These are phyloP conservation scores for Microthlaspi erraticum DNA, from an alignment of 345 rosid species.

Conservation along the genomic window DNA sequence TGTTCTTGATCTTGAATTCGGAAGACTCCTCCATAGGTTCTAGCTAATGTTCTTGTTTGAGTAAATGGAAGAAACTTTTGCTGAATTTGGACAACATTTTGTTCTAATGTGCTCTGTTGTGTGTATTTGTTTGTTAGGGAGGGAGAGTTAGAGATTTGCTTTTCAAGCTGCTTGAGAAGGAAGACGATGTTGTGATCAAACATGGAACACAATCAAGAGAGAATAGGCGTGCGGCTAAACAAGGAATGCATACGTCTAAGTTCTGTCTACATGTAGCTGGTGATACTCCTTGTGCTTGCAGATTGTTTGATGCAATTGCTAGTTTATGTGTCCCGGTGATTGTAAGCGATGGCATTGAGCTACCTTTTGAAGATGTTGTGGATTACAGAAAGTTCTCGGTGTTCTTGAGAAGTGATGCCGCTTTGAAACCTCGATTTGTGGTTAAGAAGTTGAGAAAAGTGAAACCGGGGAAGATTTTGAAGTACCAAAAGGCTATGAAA, in stretches of 20 bases:
- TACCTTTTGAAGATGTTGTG: conserved; percentile 89
- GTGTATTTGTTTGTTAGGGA: conserved; percentile 52
- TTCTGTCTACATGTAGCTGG: conserved; percentile 92
- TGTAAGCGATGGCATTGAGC: conserved; percentile 77
- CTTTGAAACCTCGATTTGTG: conserved; percentile 68
- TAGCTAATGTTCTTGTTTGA: conserved; percentile 14
- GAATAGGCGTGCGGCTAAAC: conserved; percentile 70
- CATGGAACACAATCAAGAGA: conserved; percentile 87
- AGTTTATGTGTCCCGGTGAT: conserved; percentile 95
- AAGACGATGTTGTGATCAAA: conserved; percentile 71
- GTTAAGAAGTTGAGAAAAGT: conserved; percentile 62
- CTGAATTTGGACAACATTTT: neutral
- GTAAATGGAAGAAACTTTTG: neutral
- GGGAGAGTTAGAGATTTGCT: conserved; percentile 79
- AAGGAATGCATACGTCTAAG: conserved; percentile 84
- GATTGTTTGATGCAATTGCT: conserved; percentile 85
- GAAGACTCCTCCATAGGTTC: neutral
- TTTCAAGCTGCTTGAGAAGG: conserved; percentile 71
- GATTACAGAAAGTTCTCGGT: conserved; percentile 78
- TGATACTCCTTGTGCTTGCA: conserved; percentile 88
- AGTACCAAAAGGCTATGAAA: conserved; percentile 72
- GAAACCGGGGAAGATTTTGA: conserved; percentile 56
- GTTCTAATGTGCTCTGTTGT: conserved; percentile 2
- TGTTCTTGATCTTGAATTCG: conserved; percentile 1
- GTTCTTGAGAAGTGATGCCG: conserved; percentile 64